Evolutionary conservation across 495 filamentous ascomycete species (phyloP).

Genomic region (Hypoxylon fragiforme): DNA sequence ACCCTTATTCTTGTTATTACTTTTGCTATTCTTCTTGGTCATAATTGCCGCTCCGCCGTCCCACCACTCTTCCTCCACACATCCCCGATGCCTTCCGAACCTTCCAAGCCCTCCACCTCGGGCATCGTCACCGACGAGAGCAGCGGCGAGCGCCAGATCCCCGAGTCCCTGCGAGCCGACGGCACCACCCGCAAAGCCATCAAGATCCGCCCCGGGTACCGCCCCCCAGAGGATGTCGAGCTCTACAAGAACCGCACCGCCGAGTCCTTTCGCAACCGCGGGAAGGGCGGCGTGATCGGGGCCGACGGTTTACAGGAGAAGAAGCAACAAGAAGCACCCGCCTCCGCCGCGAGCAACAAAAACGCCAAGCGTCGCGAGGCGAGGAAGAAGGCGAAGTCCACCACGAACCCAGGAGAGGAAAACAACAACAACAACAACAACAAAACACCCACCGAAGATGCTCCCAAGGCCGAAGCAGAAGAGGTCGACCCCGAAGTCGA

Average conservation of each 20-base stretch:
- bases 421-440: too few species aligned
- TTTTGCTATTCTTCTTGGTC: too few species aligned
- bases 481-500: constrained; percentile 69
- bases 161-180: constrained; percentile 81
- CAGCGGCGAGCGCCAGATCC: constrained; percentile 84
- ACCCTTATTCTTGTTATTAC: neutral
- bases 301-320: constrained; percentile 67
- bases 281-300: constrained; percentile 74
- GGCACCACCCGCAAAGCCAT: constrained; percentile 90
- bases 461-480: constrained; percentile 40
- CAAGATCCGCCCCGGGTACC: constrained; percentile 88
- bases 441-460: constrained; percentile 37
- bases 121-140: constrained; percentile 75
- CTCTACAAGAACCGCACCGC: constrained; percentile 93
- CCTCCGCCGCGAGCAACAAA: constrained; percentile 69
- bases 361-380: constrained; percentile 94
- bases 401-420: constrained; percentile 24
- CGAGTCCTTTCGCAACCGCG: constrained; percentile 81
- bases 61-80: neutral
- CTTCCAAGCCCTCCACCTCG: constrained; percentile 55
- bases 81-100: constrained; percentile 50
- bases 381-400: constrained; percentile 79
- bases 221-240: constrained; percentile 93
- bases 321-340: constrained; percentile 44
- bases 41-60: too few species aligned